Conservation (phyloP, 2,329 filamentous ascomycete genomes). For the Acrocalymma vagum region DNA sequence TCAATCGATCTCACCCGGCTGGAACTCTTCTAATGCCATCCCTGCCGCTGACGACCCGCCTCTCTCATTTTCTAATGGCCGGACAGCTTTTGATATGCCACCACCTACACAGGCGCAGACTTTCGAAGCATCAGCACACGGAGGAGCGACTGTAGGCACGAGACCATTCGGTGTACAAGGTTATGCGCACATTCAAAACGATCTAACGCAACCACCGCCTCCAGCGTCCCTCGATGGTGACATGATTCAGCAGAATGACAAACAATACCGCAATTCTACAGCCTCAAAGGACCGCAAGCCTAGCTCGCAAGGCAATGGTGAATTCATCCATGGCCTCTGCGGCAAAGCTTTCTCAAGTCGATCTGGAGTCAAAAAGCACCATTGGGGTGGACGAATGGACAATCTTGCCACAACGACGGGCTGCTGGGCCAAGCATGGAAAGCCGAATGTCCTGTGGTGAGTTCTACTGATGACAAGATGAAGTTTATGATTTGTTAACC, state of each 20-base stretch:
- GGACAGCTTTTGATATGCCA: constrained; percentile 14
- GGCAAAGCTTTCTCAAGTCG: constrained; percentile 33
- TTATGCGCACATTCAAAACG: too few species aligned
- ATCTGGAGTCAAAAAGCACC: constrained; percentile 42
- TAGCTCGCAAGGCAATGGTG: background rate
- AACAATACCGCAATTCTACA: too few species aligned
- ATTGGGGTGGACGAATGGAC: constrained; percentile 36
- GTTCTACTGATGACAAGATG: background rate
- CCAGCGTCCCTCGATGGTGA: too few species aligned
- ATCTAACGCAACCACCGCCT: too few species aligned
- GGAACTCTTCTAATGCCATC: background rate
- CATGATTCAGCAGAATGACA: too few species aligned
- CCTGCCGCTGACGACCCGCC: constrained; percentile 14
- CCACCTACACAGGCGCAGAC: constrained; percentile 11
- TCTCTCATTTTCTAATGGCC: constrained; percentile 14
- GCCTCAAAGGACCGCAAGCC: background rate
- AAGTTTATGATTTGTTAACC: constrained; percentile 3
- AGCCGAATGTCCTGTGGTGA: constrained; percentile 37
- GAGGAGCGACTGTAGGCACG: too few species aligned
- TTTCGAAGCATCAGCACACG: background rate
- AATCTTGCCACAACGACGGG: constrained; percentile 35
- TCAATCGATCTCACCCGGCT: constrained; percentile 5
- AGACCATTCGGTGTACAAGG: too few species aligned
- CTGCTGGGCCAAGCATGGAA: constrained; percentile 42
- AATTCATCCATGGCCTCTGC: constrained; percentile 39